Evolutionary conservation across 768 basidiomycete species (phyloP).

Genomic region (Russula compacta): DNA sequence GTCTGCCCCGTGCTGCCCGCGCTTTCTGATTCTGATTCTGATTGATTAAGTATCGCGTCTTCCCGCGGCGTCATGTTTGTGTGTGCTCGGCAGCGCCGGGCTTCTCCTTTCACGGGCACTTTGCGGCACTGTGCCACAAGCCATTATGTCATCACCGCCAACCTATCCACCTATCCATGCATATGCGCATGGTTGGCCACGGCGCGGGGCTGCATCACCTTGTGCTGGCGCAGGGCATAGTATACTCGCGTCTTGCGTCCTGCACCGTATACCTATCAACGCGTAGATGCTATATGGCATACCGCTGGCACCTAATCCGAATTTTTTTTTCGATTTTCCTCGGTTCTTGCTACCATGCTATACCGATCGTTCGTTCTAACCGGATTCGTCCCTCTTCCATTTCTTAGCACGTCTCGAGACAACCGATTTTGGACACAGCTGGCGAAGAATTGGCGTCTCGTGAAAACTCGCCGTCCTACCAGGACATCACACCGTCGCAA

Average conservation of each 20-base stretch:
- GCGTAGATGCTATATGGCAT: no score
- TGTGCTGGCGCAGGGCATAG: no score
- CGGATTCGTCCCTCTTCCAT: neutral
- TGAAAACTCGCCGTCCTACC: neutral
- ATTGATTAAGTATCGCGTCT: no score
- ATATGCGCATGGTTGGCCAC: no score
- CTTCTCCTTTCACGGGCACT: neutral
- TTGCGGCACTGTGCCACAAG: no score
- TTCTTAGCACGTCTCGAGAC: slow-evolving; percentile 2
- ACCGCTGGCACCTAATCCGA: neutral
- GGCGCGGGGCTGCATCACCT: no score
- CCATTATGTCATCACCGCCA: no score
- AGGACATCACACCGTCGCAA: neutral
- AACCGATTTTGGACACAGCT: neutral
- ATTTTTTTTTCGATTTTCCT: neutral
- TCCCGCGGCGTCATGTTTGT: neutral
- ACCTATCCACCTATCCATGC: no score
- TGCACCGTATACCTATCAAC: no score
- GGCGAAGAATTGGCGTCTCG: neutral
- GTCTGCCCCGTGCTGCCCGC: neutral
- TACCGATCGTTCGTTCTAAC: neutral
- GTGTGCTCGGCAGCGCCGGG: no score
- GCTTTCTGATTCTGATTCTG: neutral
- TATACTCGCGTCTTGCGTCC: no score
- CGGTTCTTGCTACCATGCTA: neutral